phyloP scores from a whole-genome alignment of 1,284 basidiomycete species.

The Athelia sp. region DNA sequence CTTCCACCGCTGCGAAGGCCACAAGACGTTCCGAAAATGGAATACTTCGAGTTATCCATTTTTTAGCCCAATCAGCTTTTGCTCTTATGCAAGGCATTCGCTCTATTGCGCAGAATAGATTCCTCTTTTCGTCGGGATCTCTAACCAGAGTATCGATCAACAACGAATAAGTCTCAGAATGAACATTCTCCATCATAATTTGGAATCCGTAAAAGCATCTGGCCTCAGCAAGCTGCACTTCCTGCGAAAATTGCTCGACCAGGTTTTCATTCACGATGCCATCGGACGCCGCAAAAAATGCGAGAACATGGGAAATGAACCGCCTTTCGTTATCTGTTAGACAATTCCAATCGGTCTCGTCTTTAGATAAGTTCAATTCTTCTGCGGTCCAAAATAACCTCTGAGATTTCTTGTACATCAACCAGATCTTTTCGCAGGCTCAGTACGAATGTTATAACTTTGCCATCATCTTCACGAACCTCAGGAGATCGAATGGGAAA shows the following conservation, averaged over 20 bases:
- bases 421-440: no score
- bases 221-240: slow-evolving; percentile 74
- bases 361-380: slow-evolving; percentile 75
- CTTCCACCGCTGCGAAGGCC: slow-evolving; percentile 77
- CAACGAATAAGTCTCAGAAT: slow-evolving; percentile 77
- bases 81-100: slow-evolving; percentile 65
- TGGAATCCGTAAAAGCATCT: slow-evolving; percentile 82
- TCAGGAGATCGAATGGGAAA: no score
- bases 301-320: slow-evolving; percentile 76
- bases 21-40: slow-evolving; percentile 72
- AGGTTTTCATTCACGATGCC: slow-evolving; percentile 82
- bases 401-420: slow-evolving; percentile 65
- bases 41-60: slow-evolving; percentile 65
- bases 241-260: slow-evolving; percentile 72
- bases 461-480: no score
- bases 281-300: slow-evolving; percentile 75
- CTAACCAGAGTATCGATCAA: slow-evolving; percentile 81
- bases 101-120: slow-evolving; percentile 73
- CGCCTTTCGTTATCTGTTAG: slow-evolving; percentile 71
- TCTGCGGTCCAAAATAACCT: slow-evolving; percentile 77
- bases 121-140: slow-evolving; percentile 56
- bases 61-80: slow-evolving; percentile 71
- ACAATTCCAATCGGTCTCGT: slow-evolving; percentile 69
- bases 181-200: slow-evolving; percentile 80
- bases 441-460: no score